Base-by-base conservation (phyloP, 371 early-diverging fungal genomes). In the Sporodiniella umbellata region DNA sequence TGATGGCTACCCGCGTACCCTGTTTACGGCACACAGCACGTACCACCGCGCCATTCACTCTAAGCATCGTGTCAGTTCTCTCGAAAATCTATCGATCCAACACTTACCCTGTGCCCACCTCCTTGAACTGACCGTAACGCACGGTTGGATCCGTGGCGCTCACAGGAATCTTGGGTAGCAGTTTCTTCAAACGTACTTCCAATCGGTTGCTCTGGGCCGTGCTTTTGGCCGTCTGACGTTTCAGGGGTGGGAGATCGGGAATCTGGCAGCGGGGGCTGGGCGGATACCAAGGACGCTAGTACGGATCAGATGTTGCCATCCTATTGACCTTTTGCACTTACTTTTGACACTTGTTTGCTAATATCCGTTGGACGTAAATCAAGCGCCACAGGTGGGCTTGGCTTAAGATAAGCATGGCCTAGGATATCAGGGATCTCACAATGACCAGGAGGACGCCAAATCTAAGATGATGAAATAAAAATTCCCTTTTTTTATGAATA, bases 361-460 rank as follows among this genome's bases (percentile, higher is more conserved):
- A 66, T 62, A 47, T 72, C 72, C 26, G 46, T 52, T 11, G 68
- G 72, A 33, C 72, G 66, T 10, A 70, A 52, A 55, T 60, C 58
- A 44, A 70, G 55, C 22, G 66, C 50, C 33, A 63, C 62, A 26
- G 66, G 66, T 42, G 75, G 75, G 18, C 64, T 60, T 22, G 70
- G 70, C 38, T 68, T 70, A 33, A 74, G 51, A 39, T 70, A 74
- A 24, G 74, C 74, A 46, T 74, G 67, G 24, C 74, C 74, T 14
- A 74, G 55, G 33, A 74, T 74, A 61, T 74, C 57, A 28, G 74
- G 74, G 42, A 74, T 74, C 52, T 74, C 70, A 45, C 64, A 74
- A 64, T 74, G 58, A 14, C 74, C 74, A 40, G 74, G 74, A 24
- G 70, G 53, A 43, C 74, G 65, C 74, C 74, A 74, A 31, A 58